Evolutionary conservation across 768 basidiomycete species (phyloP), one percentile per base, ranked within the genome.

Genomic region (Hydnum rufescens): DNA sequence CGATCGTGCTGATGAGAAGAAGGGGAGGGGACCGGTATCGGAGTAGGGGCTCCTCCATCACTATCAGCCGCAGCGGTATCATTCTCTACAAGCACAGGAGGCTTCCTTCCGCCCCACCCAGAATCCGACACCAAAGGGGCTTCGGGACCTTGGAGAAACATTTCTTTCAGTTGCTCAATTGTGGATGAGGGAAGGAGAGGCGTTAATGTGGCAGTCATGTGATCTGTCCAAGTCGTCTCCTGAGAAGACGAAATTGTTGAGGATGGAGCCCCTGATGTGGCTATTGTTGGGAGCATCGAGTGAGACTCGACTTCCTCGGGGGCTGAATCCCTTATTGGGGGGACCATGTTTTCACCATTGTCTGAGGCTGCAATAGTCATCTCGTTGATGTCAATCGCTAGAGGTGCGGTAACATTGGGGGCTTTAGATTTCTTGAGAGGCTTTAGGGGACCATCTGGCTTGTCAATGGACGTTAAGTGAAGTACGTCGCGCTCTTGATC

Each of bases 141-240:
- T 54, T 81, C 78, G 3, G 78, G 77, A 1, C 92, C 90, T 65
- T 93, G 81, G 19, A 87, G 67, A 55, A 73, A 82, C 64, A 95
- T 76, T 36, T 72, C 66, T 62, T 81, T 87, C 34, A 96, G 64
- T 32, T 76, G 67, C 25, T 64, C 60, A 30, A 89, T 73, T 3
- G 71, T 71, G 19, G 72, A 70, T 51, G 72, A 69, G 3, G 82
- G 73, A 26, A 95, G 70, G 66, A 78, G 82, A 1, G 76, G 66
- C 4, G 72, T 61, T 5, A 95, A 70, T 28, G 68, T 66, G 3
- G 69, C 63, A 43, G 69, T 71, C 61, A 78, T 78, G 36, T 66
- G 64, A 43, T 78, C 74, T 22, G 77, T 75, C 85, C 85, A 87
- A 32, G 67, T 25, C 4, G 16, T 49, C 8, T 47, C 54, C 3